Conservation (phyloP, 768 basidiomycete species). For the Tylopilus vinaceipallidus region DNA sequence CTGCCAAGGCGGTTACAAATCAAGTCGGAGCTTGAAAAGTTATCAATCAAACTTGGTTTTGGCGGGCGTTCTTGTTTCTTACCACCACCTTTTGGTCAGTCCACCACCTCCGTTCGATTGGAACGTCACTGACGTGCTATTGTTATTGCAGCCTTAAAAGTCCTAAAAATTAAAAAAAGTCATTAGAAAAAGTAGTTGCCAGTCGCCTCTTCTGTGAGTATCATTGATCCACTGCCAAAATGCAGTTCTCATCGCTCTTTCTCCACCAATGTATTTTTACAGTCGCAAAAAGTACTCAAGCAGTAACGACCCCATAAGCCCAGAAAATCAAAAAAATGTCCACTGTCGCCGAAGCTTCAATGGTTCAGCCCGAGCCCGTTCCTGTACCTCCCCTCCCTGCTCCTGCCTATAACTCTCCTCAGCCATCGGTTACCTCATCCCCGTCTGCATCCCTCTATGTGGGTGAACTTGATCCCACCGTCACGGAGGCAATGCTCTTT, state of each 20-base stretch:
- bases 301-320: conserved; percentile 83
- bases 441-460: conserved; percentile 97
- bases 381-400: conserved; percentile 44
- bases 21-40: conserved; percentile 42
- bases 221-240: conserved; percentile 12
- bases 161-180: conserved; percentile 61
- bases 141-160: conserved; percentile 52
- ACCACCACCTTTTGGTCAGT: conserved; percentile 62
- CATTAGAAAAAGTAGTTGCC: conserved; percentile 70
- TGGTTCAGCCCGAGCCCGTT: conserved; percentile 48
- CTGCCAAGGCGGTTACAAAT: too few species aligned
- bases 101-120: conserved; percentile 17
- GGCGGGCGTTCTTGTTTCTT: conserved; percentile 39
- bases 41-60: conserved; percentile 25
- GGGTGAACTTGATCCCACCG: conserved; percentile 96
- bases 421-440: conserved; percentile 52
- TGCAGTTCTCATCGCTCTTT: conserved; percentile 16
- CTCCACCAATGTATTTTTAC: conserved; percentile 9
- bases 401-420: conserved; percentile 57
- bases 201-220: conserved; percentile 69
- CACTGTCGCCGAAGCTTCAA: conserved; percentile 54
- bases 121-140: conserved; percentile 16
- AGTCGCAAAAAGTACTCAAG: conserved; percentile 80
- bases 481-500: conserved; percentile 99
- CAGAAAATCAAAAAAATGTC: conserved; percentile 58